Base-by-base conservation (phyloP, 2,329 filamentous ascomycete species). In the Colletotrichum paranaense region DNA sequence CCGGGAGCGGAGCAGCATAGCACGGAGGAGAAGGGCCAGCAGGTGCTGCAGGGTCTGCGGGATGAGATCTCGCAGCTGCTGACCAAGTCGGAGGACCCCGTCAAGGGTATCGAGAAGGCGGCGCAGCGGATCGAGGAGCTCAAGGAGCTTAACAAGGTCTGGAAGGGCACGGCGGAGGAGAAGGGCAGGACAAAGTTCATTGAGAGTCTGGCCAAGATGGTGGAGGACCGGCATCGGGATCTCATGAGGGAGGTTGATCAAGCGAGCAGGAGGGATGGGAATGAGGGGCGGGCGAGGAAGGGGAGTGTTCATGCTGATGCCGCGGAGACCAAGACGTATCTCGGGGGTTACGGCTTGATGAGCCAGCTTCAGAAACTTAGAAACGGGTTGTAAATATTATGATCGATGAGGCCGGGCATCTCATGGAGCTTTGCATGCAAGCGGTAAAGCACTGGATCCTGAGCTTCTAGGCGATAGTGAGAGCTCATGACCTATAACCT, bases 91-190 rank as follows among this genome's bases (percentile, higher is more conserved):
- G 83, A 87, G 1, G 91, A 92, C 57, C 88, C 90, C 0, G 86
- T 92, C 14, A 87, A 88, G 57, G 94, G 94, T 19, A 86, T 97
- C 9, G 92, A 94, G 75, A 91, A 92, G 70, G 97, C 97, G 0
- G 90, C 90, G 14, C 88, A 88, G 68, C 87, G 94, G 57, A 92
- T 98, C 16, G 92, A 95, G 78, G 91, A 94, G 79, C 87, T 98
- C 68, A 92, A 95, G 78, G 89, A 92, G 75, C 84, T 98, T 75
- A 91, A 91, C 4, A 84, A 84, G n/a, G 92, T 99, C 26, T 99
- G 97, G 95, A 96, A 93, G 81, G 95, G 95, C n/a, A 98, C 97
- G 2, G 93, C 94, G 0, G 97, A 99, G 84, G 97, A 98, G 81
- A 97, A 94, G 83, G 94, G 95, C 6, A 88, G 97, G 66, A 85